Evolutionary conservation across 352 stramenopile species (phyloP).

Genomic region (Thraustochytrium sp.): DNA sequence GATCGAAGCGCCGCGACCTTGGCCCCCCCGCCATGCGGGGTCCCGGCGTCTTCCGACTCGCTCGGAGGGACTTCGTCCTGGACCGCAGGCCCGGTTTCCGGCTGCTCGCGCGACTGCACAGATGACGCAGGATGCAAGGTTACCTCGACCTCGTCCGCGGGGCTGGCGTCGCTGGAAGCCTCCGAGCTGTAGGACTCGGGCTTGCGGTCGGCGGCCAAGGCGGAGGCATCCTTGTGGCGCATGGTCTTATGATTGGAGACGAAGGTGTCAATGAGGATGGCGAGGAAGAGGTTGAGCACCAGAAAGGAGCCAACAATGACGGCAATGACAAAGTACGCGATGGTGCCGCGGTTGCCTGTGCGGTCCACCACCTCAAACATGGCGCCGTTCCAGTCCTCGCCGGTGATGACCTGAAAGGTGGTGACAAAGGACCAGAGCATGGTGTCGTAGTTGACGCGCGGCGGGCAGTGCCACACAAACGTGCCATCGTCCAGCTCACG

Average conservation of each 20-base stretch:
- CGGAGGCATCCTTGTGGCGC: neutral
- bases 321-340: conserved; percentile 61
- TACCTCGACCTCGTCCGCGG: no score
- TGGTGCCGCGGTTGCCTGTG: conserved; percentile 41
- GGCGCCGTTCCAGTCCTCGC: conserved; percentile 74
- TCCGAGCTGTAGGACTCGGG: neutral
- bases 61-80: no score
- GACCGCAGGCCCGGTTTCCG: no score
- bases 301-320: conserved; percentile 51
- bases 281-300: conserved; percentile 53
- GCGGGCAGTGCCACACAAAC: conserved; percentile 6
- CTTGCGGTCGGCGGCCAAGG: neutral
- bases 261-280: conserved; percentile 52
- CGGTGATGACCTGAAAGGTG: conserved; percentile 78
- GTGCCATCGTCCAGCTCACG: neutral
- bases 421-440: conserved; percentile 66
- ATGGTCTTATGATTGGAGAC: neutral
- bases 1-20: no score
- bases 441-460: conserved; percentile 68
- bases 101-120: no score
- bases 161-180: no score
- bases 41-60: no score
- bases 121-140: no score
- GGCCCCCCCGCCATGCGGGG: no score
- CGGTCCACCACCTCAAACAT: conserved; percentile 47